Conservation (phyloP, 768 basidiomycete genomes). For the Psilocybe cyanescens region DNA sequence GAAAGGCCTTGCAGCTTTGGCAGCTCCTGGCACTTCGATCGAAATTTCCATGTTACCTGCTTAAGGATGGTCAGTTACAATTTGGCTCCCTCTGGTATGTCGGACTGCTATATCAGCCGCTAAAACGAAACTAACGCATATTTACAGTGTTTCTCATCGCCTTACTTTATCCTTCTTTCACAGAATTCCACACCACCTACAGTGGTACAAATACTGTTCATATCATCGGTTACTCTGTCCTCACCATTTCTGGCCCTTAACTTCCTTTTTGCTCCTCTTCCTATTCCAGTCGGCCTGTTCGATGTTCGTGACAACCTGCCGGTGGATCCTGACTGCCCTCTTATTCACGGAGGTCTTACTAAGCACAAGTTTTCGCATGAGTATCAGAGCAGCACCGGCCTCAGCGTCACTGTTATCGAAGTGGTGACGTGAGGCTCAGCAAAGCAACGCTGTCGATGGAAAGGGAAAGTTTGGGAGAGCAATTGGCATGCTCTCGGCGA, state of each 20-base stretch:
- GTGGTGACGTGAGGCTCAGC: conserved; percentile 75
- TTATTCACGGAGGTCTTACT: conserved; percentile 43
- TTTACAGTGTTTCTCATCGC: conserved; percentile 59
- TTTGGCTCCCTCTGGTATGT: conserved; percentile 75
- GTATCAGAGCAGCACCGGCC: conserved; percentile 66
- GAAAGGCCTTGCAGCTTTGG: conserved; percentile 52
- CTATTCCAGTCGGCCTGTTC: conserved; percentile 70
- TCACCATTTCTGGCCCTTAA: conserved; percentile 69
- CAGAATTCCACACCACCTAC: conserved; percentile 41
- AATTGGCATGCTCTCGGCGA: conserved; percentile 62
- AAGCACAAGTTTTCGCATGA: conserved; percentile 52
- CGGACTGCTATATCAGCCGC: background rate
- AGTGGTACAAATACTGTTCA: conserved; percentile 51
- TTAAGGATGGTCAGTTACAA: conserved; percentile 64
- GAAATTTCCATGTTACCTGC: conserved; percentile 60
- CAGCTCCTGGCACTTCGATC: conserved; percentile 48
- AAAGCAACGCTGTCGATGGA: conserved; percentile 73
- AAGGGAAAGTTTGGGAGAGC: conserved; percentile 65
- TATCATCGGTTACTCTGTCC: conserved; percentile 68
- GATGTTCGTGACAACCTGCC: conserved; percentile 50
- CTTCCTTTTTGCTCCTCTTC: conserved; percentile 63
- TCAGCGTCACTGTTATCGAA: conserved; percentile 67
- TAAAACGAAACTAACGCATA: background rate
- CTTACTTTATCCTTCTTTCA: conserved; percentile 56
- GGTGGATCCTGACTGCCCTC: conserved; percentile 45